phyloP scores from a whole-genome alignment of 371 early-diverging fungal species.

The Thermomucor indicae-seudaticae region DNA sequence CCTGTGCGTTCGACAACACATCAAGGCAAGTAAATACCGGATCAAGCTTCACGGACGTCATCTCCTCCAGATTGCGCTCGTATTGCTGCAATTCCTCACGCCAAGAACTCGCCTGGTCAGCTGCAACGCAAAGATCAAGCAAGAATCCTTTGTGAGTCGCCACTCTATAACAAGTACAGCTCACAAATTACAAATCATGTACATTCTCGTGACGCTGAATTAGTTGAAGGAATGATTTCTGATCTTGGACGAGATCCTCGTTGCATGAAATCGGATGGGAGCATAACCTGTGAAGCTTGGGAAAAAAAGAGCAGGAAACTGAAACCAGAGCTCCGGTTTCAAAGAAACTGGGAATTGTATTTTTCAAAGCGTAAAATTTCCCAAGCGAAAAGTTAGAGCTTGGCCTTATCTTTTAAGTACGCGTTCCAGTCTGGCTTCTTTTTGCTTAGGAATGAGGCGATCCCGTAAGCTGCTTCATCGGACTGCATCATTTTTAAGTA shows the following conservation, averaged over 20 bases:
- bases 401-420: slow-evolving; percentile 31
- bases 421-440: slow-evolving; percentile 58
- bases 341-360: no score
- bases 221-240: slow-evolving; percentile 15
- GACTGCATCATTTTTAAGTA: slow-evolving; percentile 65
- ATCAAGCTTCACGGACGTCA: slow-evolving; percentile 88
- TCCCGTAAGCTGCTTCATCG: slow-evolving; percentile 67
- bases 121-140: no score
- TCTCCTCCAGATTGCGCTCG: slow-evolving; percentile 90
- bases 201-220: slow-evolving; percentile 19
- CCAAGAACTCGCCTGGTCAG: slow-evolving; percentile 80
- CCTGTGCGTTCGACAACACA: no score
- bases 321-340: no score
- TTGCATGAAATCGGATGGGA: slow-evolving; percentile 13
- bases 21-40: slow-evolving; percentile 26
- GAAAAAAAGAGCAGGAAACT: no score
- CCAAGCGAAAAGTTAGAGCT: slow-evolving; percentile 31
- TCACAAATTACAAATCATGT: no score
- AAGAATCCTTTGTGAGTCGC: no score
- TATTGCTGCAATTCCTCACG: slow-evolving; percentile 87
- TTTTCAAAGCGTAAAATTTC: no score
- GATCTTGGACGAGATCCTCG: slow-evolving; percentile 20
- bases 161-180: background rate
- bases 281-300: no score
- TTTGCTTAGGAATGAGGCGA: slow-evolving; percentile 53